A percentile compares a stretch with the other conserved stretches of the same genome.
phyloP scores from a whole-genome alignment of 106 monocot genomes.

The Phalaenopsis equestris region DNA sequence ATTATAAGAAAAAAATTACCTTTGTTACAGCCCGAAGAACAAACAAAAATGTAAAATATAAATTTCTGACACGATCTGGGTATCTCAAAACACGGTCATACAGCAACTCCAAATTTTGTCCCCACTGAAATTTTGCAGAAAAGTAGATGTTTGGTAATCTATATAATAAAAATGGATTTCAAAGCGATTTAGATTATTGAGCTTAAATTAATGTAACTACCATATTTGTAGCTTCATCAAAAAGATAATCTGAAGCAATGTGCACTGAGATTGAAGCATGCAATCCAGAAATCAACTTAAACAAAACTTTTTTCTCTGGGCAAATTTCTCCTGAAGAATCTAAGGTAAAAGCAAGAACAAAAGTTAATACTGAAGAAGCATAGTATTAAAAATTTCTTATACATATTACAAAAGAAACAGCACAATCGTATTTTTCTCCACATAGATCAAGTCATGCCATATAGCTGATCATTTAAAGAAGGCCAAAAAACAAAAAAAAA shows the following conservation, averaged over 20 bases:
- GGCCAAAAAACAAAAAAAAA: not conserved
- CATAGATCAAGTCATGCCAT: not conserved
- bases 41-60: slow-evolving; percentile 94
- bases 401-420: not conserved
- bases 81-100: slow-evolving; percentile 81
- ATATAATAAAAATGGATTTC: not conserved
- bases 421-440: not conserved
- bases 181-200: not conserved
- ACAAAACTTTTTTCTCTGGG: slow-evolving; percentile 50
- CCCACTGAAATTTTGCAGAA: slow-evolving; percentile 56
- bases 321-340: slow-evolving; percentile 79
- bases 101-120: slow-evolving; percentile 72
- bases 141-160: slow-evolving; percentile 3
- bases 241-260: slow-evolving; percentile 87
- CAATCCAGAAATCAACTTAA: slow-evolving; percentile 70
- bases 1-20: slow-evolving; percentile 22
- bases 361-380: not conserved
- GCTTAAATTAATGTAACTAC: slow-evolving; percentile 17
- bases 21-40: slow-evolving; percentile 93
- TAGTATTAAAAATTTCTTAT: not conserved
- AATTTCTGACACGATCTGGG: slow-evolving; percentile 76
- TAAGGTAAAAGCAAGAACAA: slow-evolving; percentile 18
- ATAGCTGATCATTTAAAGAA: not conserved
- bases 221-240: slow-evolving; percentile 58
- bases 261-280: slow-evolving; percentile 82